phyloP scores from a whole-genome alignment of 768 basidiomycete genomes.

The Megacollybia marginata region DNA sequence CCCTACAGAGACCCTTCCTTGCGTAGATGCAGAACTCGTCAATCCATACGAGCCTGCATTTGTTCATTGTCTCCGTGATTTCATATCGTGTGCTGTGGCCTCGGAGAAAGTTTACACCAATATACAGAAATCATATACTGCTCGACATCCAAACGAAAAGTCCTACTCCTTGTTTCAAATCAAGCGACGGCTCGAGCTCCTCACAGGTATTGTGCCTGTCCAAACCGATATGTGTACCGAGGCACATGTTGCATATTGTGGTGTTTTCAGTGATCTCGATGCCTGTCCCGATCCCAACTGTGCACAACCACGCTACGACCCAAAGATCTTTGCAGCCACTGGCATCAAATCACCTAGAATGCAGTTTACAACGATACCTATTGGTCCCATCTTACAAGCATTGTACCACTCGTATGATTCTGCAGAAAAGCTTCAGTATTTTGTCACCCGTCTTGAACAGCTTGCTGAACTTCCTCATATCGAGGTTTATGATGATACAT shows the following conservation, averaged over 20 bases:
- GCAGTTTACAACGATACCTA: slow-evolving; percentile 27
- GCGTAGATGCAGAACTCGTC: too few relatives aligned
- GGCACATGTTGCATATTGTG: slow-evolving; percentile 33
- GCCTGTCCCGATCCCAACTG: slow-evolving; percentile 27
- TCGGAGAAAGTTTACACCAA: too few relatives aligned
- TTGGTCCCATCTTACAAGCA: slow-evolving; percentile 27
- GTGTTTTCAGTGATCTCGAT: slow-evolving; percentile 22
- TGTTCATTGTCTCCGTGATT: too few relatives aligned
- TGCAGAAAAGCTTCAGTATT: slow-evolving; percentile 20
- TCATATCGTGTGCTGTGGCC: too few relatives aligned
- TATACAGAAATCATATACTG: slow-evolving; percentile 18
- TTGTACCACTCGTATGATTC: too few relatives aligned
- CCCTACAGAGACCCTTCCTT: too few relatives aligned
- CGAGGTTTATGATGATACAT: too few relatives aligned
- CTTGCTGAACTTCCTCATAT: too few relatives aligned
- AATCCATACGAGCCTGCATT: too few relatives aligned
- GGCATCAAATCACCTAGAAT: too few relatives aligned
- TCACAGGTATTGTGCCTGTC: slow-evolving; percentile 28
- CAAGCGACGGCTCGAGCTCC: slow-evolving; percentile 16
- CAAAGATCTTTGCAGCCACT: too few relatives aligned
- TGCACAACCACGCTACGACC: slow-evolving; percentile 19
- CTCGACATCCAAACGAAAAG: slow-evolving; percentile 18
- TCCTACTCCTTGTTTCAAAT: slow-evolving; percentile 21
- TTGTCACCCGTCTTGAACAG: slow-evolving; percentile 10
- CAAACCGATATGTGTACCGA: slow-evolving; percentile 34